Evolutionary conservation across 768 basidiomycete species (phyloP), one percentile per base, ranked within the genome.

Genomic region (Artomyces pyxidatus): DNA sequence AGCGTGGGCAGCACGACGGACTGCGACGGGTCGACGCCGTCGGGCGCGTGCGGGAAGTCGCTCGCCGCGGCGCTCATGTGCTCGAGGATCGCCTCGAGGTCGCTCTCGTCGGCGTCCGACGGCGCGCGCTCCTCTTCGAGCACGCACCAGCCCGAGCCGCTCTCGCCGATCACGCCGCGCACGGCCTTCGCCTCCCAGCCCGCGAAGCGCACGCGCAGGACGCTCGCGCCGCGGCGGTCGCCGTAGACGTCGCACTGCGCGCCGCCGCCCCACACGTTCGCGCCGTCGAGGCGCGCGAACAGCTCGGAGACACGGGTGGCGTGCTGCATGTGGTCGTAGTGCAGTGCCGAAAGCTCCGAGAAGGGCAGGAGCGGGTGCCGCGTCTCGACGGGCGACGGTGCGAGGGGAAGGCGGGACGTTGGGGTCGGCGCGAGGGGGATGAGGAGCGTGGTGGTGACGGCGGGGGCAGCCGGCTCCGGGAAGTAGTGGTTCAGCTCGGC

Each of bases 401-500:
- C 67, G 45, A 89, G 70, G 3, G 86, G 87, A 9, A 78, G 62
- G n/a, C 81, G 80, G 4, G 73, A 62, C 0, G 80, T 78, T 7
- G 87, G 83, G 2, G 83, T 84, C 1, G 88, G 87, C 0, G 82
- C 83, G 50, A 91, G 76, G 45, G 88, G 87, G 26, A 91, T 74
- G 42, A 86, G 74, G 43, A 91, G 78, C 55, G 72, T 72, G 8
- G 88, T 87, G 10, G 76, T 81, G 4, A 83, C 77, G 4, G 63
- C 58, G 22, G 61, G 55, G 27, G 57, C 51, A 25, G 72, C 48
- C 43, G 58, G 40, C 12, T 64, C 54, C 22, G 73, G 61, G 63
- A 90, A 88, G 65, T 87, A 90, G 50, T 73, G 69, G 35, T 86
- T 78, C 25, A 85, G 59, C 45, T 76, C 74, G 28, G 55, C 54